Base-by-base conservation (phyloP, 495 filamentous ascomycete genomes). In the Aspergillus cavernicola region DNA sequence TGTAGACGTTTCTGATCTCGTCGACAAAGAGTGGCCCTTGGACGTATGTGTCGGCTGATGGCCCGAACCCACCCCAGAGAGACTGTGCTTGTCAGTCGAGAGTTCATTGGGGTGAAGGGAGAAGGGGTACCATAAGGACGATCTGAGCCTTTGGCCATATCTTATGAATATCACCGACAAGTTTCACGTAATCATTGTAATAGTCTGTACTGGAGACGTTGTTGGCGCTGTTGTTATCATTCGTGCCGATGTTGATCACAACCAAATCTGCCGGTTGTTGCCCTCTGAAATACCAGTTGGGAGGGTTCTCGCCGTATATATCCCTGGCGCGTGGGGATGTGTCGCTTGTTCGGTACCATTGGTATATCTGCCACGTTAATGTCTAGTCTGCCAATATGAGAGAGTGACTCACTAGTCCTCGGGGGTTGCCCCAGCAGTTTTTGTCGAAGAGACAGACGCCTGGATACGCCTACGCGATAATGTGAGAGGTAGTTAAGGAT, bases 281-380 rank as follows among this genome's bases (percentile, higher is more conserved):
- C 22, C 75, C 74, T 4, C 62, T 66, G 49, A 86, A 85, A 56
- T 84, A 75, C 80, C 81, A 88, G 0, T 71, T 61, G 51, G 85
- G 79, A 0, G 82, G 79, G 2, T 77, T 66, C 19, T 78, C 73
- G 50, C 78, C 81, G 56, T 77, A 80, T 9, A 79, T 74, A 12
- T 69, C 58, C 2, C 55, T 49, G 0, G 80, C 79, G 8, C 84
- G 75, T 31, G 61, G 65, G 35, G 74, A 76, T 1, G 77, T 81
- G 58, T 87, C 84, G 0, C 78, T 79, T 1, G 84, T 81, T 22
- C 78, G 80, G 54, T 82, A 83, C 83, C 83, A 88, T 66, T 86
- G 84, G 58, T 84, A 79, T 15, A 70, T 70, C 61, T 85, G 44
- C n/a, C n/a, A n/a, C n/a, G n/a, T n/a, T n/a, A n/a, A n/a, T n/a